Conservation (phyloP, 352 stramenopile species). For the Albugo candida region DNA sequence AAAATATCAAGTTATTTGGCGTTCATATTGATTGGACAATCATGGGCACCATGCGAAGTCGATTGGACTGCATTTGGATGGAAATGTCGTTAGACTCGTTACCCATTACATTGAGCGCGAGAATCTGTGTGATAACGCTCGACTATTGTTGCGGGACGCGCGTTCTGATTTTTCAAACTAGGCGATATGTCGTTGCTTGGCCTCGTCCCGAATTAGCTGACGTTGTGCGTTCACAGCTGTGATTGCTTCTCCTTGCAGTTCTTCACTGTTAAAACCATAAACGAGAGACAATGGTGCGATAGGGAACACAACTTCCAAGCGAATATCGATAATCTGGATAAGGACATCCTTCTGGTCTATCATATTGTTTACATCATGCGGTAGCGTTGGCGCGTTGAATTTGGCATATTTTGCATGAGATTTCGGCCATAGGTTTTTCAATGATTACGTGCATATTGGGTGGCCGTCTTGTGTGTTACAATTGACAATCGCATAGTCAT, state of each 20-base stretch:
- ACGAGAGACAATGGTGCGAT: not conserved
- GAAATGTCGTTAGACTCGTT: slow-evolving; percentile 56
- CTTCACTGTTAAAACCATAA: slow-evolving; percentile 25
- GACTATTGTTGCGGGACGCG: slow-evolving; percentile 18
- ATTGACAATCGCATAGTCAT: no score
- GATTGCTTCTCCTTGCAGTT: slow-evolving; percentile 27
- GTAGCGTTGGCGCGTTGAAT: slow-evolving; percentile 38
- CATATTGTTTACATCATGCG: slow-evolving; percentile 69
- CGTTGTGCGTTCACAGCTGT: slow-evolving; percentile 45
- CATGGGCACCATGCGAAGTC: slow-evolving; percentile 38
- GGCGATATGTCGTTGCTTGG: slow-evolving; percentile 18
- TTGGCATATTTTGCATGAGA: slow-evolving; percentile 32
- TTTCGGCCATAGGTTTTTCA: slow-evolving; percentile 1
- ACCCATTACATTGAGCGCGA: slow-evolving; percentile 57
- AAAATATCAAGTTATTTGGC: not conserved
- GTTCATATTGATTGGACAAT: not conserved
- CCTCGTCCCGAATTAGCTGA: slow-evolving; percentile 64
- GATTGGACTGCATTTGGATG: slow-evolving; percentile 81
- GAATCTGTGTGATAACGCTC: slow-evolving; percentile 72
- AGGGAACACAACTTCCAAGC: slow-evolving; percentile 16
- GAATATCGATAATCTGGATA: slow-evolving; percentile 72
- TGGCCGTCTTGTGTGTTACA: no score
- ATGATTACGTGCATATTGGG: no score
- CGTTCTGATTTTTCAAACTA: not conserved
- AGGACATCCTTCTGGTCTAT: slow-evolving; percentile 62